These are phyloP conservation scores for Paspalum notatum DNA, from an alignment of 176 grass and related monocot genomes.

Conservation along the genomic window DNA sequence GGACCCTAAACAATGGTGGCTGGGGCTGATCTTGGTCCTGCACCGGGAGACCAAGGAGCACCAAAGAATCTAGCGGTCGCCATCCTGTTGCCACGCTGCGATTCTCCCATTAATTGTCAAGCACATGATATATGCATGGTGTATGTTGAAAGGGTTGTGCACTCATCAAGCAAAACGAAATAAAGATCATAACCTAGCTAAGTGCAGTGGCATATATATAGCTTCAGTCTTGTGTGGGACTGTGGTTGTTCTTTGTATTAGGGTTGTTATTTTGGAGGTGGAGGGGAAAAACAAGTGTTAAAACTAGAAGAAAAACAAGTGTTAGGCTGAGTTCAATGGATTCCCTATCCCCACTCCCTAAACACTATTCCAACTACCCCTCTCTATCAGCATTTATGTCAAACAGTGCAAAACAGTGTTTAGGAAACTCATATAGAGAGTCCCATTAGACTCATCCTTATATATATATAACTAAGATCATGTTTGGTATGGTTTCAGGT, in stretches of 20 bases:
- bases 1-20: constrained; percentile 31
- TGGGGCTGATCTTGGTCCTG: constrained; percentile 26
- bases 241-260: neutral
- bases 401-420: too few relatives aligned
- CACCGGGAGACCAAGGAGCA: constrained; percentile 43
- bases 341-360: too few relatives aligned
- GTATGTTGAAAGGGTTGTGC: constrained; percentile 5
- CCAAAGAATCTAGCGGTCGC: constrained; percentile 43
- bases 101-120: constrained; percentile 25
- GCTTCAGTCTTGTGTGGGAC: neutral
- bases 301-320: too few relatives aligned
- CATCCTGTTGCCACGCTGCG: constrained; percentile 10
- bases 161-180: constrained; percentile 13
- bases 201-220: neutral
- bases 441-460: too few relatives aligned
- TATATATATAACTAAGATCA: too few relatives aligned
- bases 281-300: too few relatives aligned
- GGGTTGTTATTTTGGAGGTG: neutral
- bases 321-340: too few relatives aligned
- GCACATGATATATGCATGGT: constrained; percentile 24
- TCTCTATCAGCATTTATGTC: too few relatives aligned
- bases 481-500: too few relatives aligned
- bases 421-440: too few relatives aligned
- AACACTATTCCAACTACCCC: too few relatives aligned
- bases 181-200: neutral